Conservation (phyloP, 805 yeast species). For the Suhomyces faveliae region DNA sequence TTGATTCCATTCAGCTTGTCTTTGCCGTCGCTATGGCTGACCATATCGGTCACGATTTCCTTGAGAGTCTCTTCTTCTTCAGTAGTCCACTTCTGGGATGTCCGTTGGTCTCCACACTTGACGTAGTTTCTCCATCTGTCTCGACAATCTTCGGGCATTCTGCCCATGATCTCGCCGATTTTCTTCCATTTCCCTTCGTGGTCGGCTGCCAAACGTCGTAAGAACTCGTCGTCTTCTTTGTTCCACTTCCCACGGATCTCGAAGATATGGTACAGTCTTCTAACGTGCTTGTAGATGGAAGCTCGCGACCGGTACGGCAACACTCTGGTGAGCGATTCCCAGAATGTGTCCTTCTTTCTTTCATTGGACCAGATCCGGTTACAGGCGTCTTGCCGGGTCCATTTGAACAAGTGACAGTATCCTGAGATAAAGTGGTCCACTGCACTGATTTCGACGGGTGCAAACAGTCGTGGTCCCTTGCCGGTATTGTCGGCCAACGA, state of each 20-base stretch:
- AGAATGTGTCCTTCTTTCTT: conserved; percentile 81
- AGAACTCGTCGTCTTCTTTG: conserved; percentile 68
- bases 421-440: conserved; percentile 71
- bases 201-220: conserved; percentile 61
- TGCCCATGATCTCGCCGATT: conserved; percentile 73
- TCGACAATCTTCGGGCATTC: conserved; percentile 98
- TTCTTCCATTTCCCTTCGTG: conserved; percentile 85
- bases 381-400: conserved; percentile 69
- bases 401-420: conserved; percentile 60
- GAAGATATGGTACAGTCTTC: conserved; percentile 85
- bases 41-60: conserved; percentile 51
- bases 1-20: conserved; percentile 52
- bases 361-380: conserved; percentile 85
- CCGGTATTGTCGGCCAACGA: conserved; percentile 19
- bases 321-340: conserved; percentile 80
- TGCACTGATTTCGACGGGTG: conserved; percentile 64
- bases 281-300: conserved; percentile 86
- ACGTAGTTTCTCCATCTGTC: conserved; percentile 96
- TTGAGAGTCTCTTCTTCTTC: conserved; percentile 67
- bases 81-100: conserved; percentile 73
- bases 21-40: conserved; percentile 18
- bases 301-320: conserved; percentile 86
- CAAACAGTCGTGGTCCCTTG: conserved; percentile 46
- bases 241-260: conserved; percentile 91
- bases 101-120: conserved; percentile 80